phyloP scores from a whole-genome alignment of 768 basidiomycete genomes.

The Kwoniella heveanensis region DNA sequence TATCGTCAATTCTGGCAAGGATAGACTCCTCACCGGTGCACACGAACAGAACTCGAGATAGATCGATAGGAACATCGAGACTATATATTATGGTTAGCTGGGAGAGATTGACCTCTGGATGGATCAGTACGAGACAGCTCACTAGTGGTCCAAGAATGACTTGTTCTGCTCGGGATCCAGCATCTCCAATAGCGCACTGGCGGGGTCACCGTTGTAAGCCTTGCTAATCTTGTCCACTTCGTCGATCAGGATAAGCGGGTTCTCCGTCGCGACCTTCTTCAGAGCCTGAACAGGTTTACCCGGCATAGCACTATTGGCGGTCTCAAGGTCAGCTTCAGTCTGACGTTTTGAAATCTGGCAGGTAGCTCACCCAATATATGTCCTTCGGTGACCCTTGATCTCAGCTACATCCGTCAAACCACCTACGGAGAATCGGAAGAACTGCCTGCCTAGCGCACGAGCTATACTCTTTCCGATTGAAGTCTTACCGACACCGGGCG shows the following conservation, averaged over 20 bases:
- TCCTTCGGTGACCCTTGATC: constrained; percentile 96
- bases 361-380: constrained; percentile 79
- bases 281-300: constrained; percentile 94
- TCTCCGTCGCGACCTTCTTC: constrained; percentile 89
- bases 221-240: constrained; percentile 95
- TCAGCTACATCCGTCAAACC: constrained; percentile 97
- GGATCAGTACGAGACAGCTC: constrained; percentile 52
- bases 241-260: constrained; percentile 89
- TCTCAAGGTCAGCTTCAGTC: neutral
- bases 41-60: constrained; percentile 94
- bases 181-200: constrained; percentile 89
- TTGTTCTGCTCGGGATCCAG: constrained; percentile 93
- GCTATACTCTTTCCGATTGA: constrained; percentile 94
- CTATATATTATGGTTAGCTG: constrained; percentile 57
- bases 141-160: constrained; percentile 94
- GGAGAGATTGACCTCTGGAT: neutral
- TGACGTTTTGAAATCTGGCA: neutral
- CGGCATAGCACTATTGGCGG: constrained; percentile 69
- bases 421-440: constrained; percentile 96
- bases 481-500: constrained; percentile 97
- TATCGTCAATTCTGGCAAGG: constrained; percentile 34
- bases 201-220: constrained; percentile 88
- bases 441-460: constrained; percentile 82
- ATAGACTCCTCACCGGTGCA: constrained; percentile 67
- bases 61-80: constrained; percentile 95